Percentiles rank a stretch among this genome's conserved stretches.
These are phyloP conservation scores for Hemileccinum rubropunctum DNA, from an alignment of 768 basidiomycete species.

Conservation along the genomic window DNA sequence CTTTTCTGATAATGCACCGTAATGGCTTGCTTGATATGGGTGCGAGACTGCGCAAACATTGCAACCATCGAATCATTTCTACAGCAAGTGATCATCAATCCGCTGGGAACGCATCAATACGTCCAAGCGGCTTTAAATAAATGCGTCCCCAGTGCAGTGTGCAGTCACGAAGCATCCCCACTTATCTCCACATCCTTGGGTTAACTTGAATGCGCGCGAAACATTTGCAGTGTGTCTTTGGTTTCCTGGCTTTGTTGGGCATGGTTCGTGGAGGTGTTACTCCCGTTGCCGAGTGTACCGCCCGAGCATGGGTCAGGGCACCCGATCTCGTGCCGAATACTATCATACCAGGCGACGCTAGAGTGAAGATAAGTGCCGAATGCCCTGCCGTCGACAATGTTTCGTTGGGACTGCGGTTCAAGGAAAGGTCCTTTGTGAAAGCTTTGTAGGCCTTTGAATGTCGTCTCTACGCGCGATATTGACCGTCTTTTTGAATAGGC, in stretches of 20 bases:
- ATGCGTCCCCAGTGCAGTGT: neutral
- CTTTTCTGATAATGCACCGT: no score
- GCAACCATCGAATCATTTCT: neutral
- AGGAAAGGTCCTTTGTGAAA: conserved; percentile 21
- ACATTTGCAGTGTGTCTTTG: neutral
- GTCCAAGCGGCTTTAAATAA: no score
- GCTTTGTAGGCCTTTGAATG: conserved; percentile 1
- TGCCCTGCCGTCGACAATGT: conserved; percentile 7
- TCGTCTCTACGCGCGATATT: neutral
- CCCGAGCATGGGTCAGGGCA: conserved; percentile 18
- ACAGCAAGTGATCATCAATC: neutral
- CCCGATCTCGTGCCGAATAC: conserved; percentile 15
- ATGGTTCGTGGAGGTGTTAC: neutral
- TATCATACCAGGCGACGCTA: conserved; percentile 11
- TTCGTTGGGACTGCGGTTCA: conserved; percentile 14
- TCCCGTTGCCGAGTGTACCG: neutral
- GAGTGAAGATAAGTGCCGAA: conserved; percentile 15
- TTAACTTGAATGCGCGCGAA: neutral
- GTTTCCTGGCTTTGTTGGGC: conserved; percentile 1
- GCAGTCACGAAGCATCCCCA: neutral
- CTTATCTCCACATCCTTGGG: neutral
- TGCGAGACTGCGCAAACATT: neutral
- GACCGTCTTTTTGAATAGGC: neutral
- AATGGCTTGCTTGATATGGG: neutral
- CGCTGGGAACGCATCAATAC: neutral